These are phyloP conservation scores for Cladochytrium replicatum DNA, from an alignment of 192 early-diverging fungal species.

Conservation along the genomic window DNA sequence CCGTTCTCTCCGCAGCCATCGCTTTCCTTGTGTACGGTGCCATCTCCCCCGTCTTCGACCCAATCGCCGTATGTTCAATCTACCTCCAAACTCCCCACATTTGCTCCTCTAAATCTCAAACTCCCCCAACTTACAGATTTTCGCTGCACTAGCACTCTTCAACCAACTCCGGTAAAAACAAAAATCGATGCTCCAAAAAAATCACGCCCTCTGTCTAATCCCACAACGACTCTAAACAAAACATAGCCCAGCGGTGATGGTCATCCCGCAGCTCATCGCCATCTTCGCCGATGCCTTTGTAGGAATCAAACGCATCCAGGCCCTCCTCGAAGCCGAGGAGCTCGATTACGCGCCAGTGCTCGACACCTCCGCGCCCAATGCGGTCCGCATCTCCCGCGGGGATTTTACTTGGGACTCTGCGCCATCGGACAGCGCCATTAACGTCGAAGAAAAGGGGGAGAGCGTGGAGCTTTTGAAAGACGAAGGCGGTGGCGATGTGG, in stretches of 20 bases:
- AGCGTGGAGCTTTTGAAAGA: too few species aligned
- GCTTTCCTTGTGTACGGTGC: slow-evolving; percentile 38
- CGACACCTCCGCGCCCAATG: slow-evolving; percentile 30
- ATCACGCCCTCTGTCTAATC: too few species aligned
- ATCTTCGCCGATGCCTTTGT: slow-evolving; percentile 38
- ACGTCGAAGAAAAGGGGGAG: too few species aligned
- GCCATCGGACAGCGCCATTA: too few species aligned
- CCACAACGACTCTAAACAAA: too few species aligned
- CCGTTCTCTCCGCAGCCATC: slow-evolving; percentile 28
- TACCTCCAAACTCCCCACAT: too few species aligned
- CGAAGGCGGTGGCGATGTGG: too few species aligned
- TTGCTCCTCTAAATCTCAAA: too few species aligned
- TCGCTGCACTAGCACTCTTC: slow-evolving; percentile 36
- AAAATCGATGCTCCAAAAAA: too few species aligned
- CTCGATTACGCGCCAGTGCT: slow-evolving; percentile 38
- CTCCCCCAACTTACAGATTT: too few species aligned
- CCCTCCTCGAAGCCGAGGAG: slow-evolving; percentile 49
- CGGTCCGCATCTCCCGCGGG: slow-evolving; percentile 48
- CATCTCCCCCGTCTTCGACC: slow-evolving; percentile 16
- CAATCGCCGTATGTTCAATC: too few species aligned
- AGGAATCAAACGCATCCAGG: slow-evolving; percentile 36
- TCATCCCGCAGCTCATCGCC: slow-evolving; percentile 37
- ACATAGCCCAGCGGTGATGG: slow-evolving; percentile 39
- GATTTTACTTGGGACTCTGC: slow-evolving; percentile 57
- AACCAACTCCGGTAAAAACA: slow-evolving; percentile 29